A percentile compares a stretch with the other conserved stretches of the same genome.
These are phyloP conservation scores for Penicillium thymicola DNA, from an alignment of 2,329 filamentous ascomycete genomes.

Conservation along the genomic window DNA sequence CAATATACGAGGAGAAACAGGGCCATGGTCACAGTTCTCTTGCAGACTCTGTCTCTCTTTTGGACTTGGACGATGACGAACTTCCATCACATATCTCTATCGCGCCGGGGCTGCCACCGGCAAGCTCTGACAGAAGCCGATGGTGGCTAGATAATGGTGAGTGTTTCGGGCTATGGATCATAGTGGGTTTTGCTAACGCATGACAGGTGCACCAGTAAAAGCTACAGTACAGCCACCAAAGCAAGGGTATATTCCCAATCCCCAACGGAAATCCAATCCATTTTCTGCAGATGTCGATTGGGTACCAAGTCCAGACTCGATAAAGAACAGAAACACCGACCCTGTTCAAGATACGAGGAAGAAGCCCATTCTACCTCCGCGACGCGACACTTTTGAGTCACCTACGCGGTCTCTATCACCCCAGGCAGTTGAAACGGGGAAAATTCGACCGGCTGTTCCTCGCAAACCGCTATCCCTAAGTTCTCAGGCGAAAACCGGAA, in stretches of 20 bases:
- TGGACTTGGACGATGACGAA: conserved; percentile 62
- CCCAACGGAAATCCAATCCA: conserved; percentile 73
- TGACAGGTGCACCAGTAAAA: conserved; percentile 65
- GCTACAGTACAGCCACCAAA: conserved; percentile 67
- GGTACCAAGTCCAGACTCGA: conserved; percentile 50
- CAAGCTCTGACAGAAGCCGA: conserved; percentile 60
- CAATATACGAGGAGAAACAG: conserved; percentile 69
- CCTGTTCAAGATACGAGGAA: conserved; percentile 12
- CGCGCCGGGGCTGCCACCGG: conserved; percentile 68
- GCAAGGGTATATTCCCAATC: conserved; percentile 64
- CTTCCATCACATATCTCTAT: conserved; percentile 77
- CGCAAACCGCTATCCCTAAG: conserved; percentile 55
- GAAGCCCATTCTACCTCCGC: conserved; percentile 27
- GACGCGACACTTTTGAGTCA: conserved; percentile 9
- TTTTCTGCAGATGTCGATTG: conserved; percentile 75
- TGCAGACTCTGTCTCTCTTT: conserved; percentile 17
- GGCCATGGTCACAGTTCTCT: conserved; percentile 56
- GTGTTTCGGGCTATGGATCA: conserved; percentile 10
- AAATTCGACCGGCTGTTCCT: conserved; percentile 57
- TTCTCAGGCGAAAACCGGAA: conserved; percentile 12
- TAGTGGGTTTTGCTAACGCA: conserved; percentile 3
- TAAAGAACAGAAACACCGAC: conserved; percentile 9
- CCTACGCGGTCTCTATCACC: neutral
- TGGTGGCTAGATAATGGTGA: conserved; percentile 65
- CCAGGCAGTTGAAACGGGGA: neutral